Base-by-base conservation (phyloP, 1,284 basidiomycete species). In the Coniferiporia weirii region DNA sequence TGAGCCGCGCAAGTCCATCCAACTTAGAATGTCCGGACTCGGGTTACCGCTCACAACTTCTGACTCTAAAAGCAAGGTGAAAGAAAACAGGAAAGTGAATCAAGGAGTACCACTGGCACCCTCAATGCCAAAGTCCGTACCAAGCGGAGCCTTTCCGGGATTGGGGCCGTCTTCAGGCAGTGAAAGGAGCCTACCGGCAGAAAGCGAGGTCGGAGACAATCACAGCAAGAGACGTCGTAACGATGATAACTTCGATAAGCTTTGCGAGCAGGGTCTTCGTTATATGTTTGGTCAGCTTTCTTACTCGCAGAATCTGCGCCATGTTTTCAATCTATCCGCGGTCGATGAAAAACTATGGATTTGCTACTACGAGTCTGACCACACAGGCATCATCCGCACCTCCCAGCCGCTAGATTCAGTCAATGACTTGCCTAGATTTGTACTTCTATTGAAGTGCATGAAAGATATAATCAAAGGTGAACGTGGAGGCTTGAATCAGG, bases 301-400 rank as follows among this genome's bases (percentile, higher is more conserved):
- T 6, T 10, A 34, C 36, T 19, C 17, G 22, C 17, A 52, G n/a
- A 52, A 52, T 20, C 36, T 36, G 34, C 35, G 36, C 13, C 51
- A 52, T 35, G n/a, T 40, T n/a, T 19, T 52, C 35, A 40, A 20
- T 40, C 8, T 20, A 22, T 35, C 17, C 9, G 36, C 38, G 8
- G 3, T 43, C 10, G 51, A 43, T 38, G 13, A 34, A 17, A 9
- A 40, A 3, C n/a, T 52, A 13, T 52, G 51, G 51, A 35, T 52
- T 6, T 36, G 34, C 51, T 52, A 52, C 35, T 52, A 40, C 36
- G 51, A 52, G n/a, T n/a, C n/a, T n/a, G n/a, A n/a, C 27, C 51
- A 43, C 12, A 20, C 35, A 6, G 35, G 51, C 19, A 40, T 52
- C 13, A 15, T 40, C 9, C 17, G 15, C 15, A n/a, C 44, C 3